Evolutionary conservation across 495 filamentous ascomycete species (phyloP).

Genomic region (Neurospora hispaniola): DNA sequence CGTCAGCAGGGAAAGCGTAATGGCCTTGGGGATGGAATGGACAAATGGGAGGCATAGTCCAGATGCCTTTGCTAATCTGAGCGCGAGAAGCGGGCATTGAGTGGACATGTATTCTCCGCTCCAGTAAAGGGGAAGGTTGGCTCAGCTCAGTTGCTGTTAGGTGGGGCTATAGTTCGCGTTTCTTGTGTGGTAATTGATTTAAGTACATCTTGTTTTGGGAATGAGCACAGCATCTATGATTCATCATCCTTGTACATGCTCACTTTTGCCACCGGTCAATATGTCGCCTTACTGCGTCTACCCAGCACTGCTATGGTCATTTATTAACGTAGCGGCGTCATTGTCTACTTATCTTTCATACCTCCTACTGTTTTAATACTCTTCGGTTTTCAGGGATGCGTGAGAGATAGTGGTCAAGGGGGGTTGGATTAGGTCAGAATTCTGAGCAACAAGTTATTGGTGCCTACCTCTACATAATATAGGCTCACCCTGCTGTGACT

Average conservation of each 20-base stretch:
- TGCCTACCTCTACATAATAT: not conserved
- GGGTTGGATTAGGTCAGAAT: not conserved
- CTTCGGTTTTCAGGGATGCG: not conserved
- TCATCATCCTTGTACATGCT: not conserved
- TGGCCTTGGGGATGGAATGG: slow-evolving; percentile 56
- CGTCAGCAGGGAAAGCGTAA: slow-evolving; percentile 82
- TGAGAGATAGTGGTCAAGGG: not conserved
- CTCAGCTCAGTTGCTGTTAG: not conserved
- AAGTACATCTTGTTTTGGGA: not conserved
- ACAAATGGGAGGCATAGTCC: slow-evolving; percentile 80
- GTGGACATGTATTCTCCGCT: not conserved
- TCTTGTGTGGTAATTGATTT: not conserved
- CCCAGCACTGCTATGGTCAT: not conserved
- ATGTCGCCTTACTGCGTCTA: not conserved
- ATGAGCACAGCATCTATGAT: not conserved
- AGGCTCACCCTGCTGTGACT: not conserved
- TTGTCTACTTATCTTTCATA: not conserved
- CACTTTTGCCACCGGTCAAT: not conserved
- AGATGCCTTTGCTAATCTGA: slow-evolving; percentile 93
- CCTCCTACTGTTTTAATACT: not conserved
- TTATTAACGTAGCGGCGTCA: not conserved
- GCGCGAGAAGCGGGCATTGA: slow-evolving; percentile 36
- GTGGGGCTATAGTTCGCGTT: not conserved
- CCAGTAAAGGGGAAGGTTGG: not conserved
- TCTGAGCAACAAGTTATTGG: not conserved